Base-by-base conservation (phyloP, 2,329 filamentous ascomycete species). In the Sporothrix brasiliensis region DNA sequence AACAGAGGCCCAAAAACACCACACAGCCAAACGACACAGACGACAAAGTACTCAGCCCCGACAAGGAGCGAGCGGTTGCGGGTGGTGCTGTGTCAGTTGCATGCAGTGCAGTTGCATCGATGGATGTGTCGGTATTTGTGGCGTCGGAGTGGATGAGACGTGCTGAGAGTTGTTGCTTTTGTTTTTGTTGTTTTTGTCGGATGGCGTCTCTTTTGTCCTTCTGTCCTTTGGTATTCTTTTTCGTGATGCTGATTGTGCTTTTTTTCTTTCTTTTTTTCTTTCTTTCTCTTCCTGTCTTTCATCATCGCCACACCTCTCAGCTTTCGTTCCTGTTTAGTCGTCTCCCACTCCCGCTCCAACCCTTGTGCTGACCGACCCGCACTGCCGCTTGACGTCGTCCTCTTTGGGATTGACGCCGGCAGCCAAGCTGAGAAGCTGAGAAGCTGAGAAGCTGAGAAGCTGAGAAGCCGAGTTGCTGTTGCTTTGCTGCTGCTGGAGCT, bases 301-400 rank as follows among this genome's bases (percentile, higher is more conserved):
- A 50, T 19, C 19, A 9, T n/a, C 47, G 4, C 19, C 16, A 9
- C 19, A 9, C 19, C 49, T 50, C 49, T n/a, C 49, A n/a, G 49
- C 49, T 21, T 50, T 21, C 19, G 49, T 10, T 50, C 19, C 49
- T 50, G 4, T 21, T 50, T 50, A 10, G 49, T 50, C 19, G 11
- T 47, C 14, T 16, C 1, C 14, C 41, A 16, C 14, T 49, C 44
- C 27, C 44, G 14, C 44, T 16, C 44, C 13, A 49, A 50, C 49
- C 49, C 49, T n/a, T 19, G 21, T n/a, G 47, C 47, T n/a, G 47
- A 49, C 16, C 14, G 47, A 9, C 49, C 6, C 41, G 41, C 14
- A 50, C 47, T 50, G 16, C 47, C 47, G 47, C 52, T 54, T 54
- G 52, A 24, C 52, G 52, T 53, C 13, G 50, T 53, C 50, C 50